Evolutionary conservation across 129 eudicot genomes (phyloP).

Genomic region (Artemisia tridentata): DNA sequence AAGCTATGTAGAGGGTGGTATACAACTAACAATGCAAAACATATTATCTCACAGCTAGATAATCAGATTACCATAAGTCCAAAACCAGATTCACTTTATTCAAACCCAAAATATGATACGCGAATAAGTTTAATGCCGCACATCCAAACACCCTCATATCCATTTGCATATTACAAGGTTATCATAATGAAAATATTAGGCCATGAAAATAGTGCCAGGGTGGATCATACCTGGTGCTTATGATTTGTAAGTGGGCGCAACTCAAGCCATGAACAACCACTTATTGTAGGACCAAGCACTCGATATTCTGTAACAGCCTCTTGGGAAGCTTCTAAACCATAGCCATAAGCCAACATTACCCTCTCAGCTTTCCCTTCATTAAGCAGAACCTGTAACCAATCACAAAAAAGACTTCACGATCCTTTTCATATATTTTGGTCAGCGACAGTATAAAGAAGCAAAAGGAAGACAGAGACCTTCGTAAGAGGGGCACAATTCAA

Average conservation of each 20-base stretch:
- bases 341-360: slow-evolving; percentile 66
- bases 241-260: slow-evolving; percentile 72
- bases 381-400: slow-evolving; percentile 56
- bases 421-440: neutral
- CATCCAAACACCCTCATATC: neutral
- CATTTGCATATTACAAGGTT: neutral
- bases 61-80: neutral
- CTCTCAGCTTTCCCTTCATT: slow-evolving; percentile 83
- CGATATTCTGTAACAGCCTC: slow-evolving; percentile 90
- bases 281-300: slow-evolving; percentile 83
- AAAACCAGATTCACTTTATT: neutral
- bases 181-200: neutral
- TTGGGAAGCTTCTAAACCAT: slow-evolving; percentile 70
- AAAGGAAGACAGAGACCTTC: slow-evolving; percentile 38
- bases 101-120: neutral
- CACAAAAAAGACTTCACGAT: neutral
- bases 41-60: neutral
- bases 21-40: too few relatives aligned
- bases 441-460: neutral
- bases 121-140: neutral
- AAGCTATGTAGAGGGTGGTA: too few relatives aligned
- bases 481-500: slow-evolving; percentile 73
- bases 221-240: slow-evolving; percentile 74
- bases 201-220: slow-evolving; percentile 1
- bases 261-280: slow-evolving; percentile 96